Base-by-base conservation (phyloP, 2,329 filamentous ascomycete genomes). In the Colletotrichum godetiae region DNA sequence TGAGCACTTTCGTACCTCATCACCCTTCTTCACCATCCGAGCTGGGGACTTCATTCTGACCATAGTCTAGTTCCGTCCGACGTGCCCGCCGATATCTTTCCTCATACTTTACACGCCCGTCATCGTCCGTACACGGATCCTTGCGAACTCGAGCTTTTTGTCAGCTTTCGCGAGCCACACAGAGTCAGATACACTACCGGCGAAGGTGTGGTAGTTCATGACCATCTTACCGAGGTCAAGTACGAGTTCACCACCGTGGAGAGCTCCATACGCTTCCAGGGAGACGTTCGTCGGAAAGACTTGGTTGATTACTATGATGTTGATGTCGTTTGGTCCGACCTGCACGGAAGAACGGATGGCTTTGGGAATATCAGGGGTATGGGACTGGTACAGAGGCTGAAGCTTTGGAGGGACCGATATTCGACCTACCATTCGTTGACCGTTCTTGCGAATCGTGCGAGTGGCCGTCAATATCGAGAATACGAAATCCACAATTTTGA, bases 231-330 rank as follows among this genome's bases (percentile, higher is more conserved):
- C 53, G 84, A 84, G 52, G 84, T 88, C 67, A 83, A 83, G 72
- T 89, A 89, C 76, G 86, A 88, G 67, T 88, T 88, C 75, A 88
- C 86, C 2, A 84, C 84, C 1, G 79, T 86, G 61, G 85, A 87
- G 60, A 80, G 82, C 22, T 88, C 87, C 1, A 79, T 85, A 24
- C 84, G 83, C 29, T 87, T 89, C 72, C 87, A 89, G 73, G 82
- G 86, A 63, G 86, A 88, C 67, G 76, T 88, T 49, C 83, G 87
- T 27, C 79, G 81, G 35, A 86, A 85, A 76, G 85, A 88, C 56
- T 77, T 89, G 27, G 76, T 89, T 37, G 86, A 85, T 75, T 88
- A 86, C 78, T 88, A 85, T 68, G 87, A 89, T 71, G 82, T 88
- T 37, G 86, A 89, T 73, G 86, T 88, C 11, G 81, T 87, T 46